A percentile compares a stretch with the other conserved stretches of the same genome.
phyloP scores from a whole-genome alignment of 1,284 basidiomycete genomes.

The Austroboletus niveus region DNA sequence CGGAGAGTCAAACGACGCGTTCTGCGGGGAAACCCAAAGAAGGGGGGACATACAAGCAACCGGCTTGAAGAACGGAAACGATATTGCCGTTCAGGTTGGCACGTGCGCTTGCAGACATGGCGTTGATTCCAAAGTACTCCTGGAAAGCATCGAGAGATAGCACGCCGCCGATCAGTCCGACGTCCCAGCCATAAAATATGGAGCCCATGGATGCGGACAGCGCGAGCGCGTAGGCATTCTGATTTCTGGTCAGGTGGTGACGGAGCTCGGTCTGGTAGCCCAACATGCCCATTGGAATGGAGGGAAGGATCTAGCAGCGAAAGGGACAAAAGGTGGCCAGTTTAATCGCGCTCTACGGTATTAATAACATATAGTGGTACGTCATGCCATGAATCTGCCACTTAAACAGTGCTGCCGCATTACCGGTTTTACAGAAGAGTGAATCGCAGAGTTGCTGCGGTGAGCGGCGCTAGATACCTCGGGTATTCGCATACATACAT shows the following conservation, averaged over 20 bases:
- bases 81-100: constrained; percentile 52
- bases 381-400: too few relatives aligned
- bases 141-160: constrained; percentile 46
- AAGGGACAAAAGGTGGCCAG: too few relatives aligned
- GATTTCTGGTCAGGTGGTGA: constrained; percentile 13
- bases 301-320: too few relatives aligned
- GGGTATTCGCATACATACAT: too few relatives aligned
- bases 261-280: too few relatives aligned
- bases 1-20: background rate
- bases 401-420: too few relatives aligned
- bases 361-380: too few relatives aligned
- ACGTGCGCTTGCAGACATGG: constrained; percentile 32
- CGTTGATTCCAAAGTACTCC: constrained; percentile 44
- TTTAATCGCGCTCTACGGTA: too few relatives aligned
- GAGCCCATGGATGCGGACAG: constrained; percentile 47
- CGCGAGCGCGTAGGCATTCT: constrained; percentile 47
- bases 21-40: background rate
- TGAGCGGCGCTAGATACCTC: too few relatives aligned
- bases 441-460: too few relatives aligned
- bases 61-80: constrained; percentile 56
- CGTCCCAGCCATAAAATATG: constrained; percentile 40
- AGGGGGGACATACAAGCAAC: constrained; percentile 49
- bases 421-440: too few relatives aligned
- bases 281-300: too few relatives aligned
- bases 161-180: constrained; percentile 50